These are phyloP conservation scores for Populus alba DNA, from an alignment of 345 rosid genomes.

Conservation along the genomic window DNA sequence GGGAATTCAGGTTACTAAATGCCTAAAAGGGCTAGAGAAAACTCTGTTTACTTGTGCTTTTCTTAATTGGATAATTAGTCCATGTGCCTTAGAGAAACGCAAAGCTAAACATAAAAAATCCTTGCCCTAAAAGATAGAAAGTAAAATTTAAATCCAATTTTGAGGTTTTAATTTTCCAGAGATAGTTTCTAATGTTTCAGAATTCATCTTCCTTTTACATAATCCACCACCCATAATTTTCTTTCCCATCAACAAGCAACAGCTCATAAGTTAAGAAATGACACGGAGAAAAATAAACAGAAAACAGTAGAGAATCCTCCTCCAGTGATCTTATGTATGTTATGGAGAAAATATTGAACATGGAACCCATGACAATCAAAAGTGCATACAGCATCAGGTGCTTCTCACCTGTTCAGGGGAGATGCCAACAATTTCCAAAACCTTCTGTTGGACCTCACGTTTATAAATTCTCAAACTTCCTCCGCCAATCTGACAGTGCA, in stretches of 20 bases:
- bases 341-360: not conserved
- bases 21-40: not conserved
- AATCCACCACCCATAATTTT: not conserved
- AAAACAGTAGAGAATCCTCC: not conserved
- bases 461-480: slow-evolving; percentile 96
- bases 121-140: not conserved
- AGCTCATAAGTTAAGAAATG: not conserved
- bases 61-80: not conserved
- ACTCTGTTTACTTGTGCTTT: not conserved
- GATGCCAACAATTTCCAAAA: slow-evolving; percentile 78
- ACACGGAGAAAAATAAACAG: not conserved
- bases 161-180: not conserved
- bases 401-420: slow-evolving; percentile 62
- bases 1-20: not conserved
- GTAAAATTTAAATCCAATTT: too few relatives aligned
- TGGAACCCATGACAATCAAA: not conserved
- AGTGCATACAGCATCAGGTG: not conserved
- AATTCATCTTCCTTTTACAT: not conserved
- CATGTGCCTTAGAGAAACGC: not conserved
- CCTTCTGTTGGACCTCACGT: slow-evolving; percentile 84
- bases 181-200: not conserved
- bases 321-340: not conserved
- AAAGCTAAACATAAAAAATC: not conserved
- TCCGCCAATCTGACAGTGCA: slow-evolving; percentile 76
- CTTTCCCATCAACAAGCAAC: not conserved